phyloP scores from a whole-genome alignment of 306 rosid species.

The Biancaea sappan region DNA sequence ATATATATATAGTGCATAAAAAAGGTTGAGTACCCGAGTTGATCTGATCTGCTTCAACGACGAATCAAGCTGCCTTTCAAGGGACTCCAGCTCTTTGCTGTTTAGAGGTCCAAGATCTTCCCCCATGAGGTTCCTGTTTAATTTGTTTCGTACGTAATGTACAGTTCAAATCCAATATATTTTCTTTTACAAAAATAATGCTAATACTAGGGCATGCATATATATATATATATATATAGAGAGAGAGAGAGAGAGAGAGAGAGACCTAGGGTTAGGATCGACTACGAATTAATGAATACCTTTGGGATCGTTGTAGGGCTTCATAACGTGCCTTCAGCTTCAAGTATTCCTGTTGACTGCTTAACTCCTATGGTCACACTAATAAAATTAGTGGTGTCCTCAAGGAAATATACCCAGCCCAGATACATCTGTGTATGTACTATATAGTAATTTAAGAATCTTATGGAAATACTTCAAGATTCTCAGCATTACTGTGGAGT shows the following conservation, averaged over 20 bases:
- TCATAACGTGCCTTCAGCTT: constrained; percentile 97
- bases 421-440: no score
- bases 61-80: constrained; percentile 92
- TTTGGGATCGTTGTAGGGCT: constrained; percentile 78
- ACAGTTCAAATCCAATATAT: no score
- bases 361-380: constrained; percentile 64
- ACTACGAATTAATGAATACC: constrained; percentile 54
- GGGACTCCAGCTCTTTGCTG: constrained; percentile 93
- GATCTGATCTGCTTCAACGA: constrained; percentile 94
- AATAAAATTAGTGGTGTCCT: background rate
- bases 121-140: constrained; percentile 87
- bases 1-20: no score
- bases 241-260: no score
- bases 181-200: background rate
- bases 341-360: constrained; percentile 97
- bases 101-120: constrained; percentile 91
- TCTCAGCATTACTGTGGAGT: background rate
- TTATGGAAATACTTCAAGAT: background rate
- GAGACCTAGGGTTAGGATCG: background rate
- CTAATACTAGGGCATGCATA: background rate
- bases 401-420: background rate
- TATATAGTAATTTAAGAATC: background rate
- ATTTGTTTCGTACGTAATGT: no score
- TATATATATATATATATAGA: no score
- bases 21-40: constrained; percentile 61